Conservation (phyloP, 805 yeast genomes). For the Candida schatavii region DNA sequence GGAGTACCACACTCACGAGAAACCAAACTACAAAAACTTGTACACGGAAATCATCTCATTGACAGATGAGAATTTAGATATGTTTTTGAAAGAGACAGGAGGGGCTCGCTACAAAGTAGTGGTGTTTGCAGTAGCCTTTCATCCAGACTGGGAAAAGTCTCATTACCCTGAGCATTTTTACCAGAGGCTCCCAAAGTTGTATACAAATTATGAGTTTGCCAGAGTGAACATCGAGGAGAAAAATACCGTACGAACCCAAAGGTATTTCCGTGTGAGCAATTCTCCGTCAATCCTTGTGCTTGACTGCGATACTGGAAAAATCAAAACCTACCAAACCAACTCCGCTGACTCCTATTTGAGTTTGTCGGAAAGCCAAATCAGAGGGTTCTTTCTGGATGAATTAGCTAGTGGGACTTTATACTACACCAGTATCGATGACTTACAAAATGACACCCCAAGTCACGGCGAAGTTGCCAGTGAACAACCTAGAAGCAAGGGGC, state of each 20-base stretch:
- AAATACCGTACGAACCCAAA: conserved; percentile 17
- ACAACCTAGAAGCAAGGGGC: no score
- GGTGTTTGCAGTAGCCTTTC: conserved; percentile 21
- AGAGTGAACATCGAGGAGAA: conserved; percentile 23
- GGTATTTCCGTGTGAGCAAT: conserved; percentile 26
- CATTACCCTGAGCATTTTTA: conserved; percentile 33
- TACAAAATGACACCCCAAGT: not conserved
- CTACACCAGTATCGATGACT: not conserved
- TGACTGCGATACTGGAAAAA: conserved; percentile 19
- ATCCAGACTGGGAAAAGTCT: conserved; percentile 30
- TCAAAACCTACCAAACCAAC: conserved; percentile 22
- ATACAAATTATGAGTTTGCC: conserved; percentile 16
- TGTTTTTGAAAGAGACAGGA: not conserved
- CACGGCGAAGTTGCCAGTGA: no score
- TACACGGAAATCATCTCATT: conserved; percentile 15
- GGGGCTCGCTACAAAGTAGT: conserved; percentile 13
- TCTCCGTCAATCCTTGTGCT: conserved; percentile 31
- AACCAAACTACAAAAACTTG: conserved; percentile 21
- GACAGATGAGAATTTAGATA: conserved; percentile 7
- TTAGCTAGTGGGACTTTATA: no score
- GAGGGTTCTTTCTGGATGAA: not conserved
- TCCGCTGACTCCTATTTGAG: conserved; percentile 5
- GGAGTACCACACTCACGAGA: conserved; percentile 11
- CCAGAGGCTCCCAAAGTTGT: conserved; percentile 18
- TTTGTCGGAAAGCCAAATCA: not conserved